phyloP scores from a whole-genome alignment of 2,329 filamentous ascomycete genomes.

The Aspergillus ustus region DNA sequence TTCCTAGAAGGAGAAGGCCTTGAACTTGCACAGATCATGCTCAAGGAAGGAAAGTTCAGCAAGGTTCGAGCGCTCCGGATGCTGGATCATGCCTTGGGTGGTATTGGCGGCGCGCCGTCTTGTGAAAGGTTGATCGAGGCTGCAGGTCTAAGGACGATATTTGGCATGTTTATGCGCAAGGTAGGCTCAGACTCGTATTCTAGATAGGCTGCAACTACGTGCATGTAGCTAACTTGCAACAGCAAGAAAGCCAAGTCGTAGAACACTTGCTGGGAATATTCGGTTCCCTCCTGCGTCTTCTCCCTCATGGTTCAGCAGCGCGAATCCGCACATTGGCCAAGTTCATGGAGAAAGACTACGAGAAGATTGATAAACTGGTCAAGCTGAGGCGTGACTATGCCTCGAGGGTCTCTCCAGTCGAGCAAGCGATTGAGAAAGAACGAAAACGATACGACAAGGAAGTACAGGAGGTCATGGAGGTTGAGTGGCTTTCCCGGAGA shows the following conservation, averaged over 20 bases:
- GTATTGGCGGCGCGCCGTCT: conserved; percentile 61
- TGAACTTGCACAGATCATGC: conserved; percentile 88
- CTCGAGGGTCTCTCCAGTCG: conserved; percentile 64
- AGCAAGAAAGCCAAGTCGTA: conserved; percentile 66
- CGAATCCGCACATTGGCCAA: conserved; percentile 88
- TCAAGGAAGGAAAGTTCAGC: conserved; percentile 84
- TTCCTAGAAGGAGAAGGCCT: conserved; percentile 90
- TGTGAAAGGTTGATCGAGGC: conserved; percentile 80
- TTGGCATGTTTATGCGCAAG: conserved; percentile 86
- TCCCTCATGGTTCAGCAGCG: conserved; percentile 76
- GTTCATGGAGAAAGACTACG: conserved; percentile 93
- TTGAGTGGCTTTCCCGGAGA: conserved; percentile 74
- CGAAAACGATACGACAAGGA: conserved; percentile 59
- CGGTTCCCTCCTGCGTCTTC: conserved; percentile 74
- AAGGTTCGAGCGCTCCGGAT: conserved; percentile 78
- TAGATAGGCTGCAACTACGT: neutral
- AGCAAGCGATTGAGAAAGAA: conserved; percentile 65
- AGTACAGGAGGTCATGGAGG: conserved; percentile 64
- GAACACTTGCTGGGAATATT: conserved; percentile 89
- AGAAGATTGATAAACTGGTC: conserved; percentile 76
- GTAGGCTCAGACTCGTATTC: conserved; percentile 27
- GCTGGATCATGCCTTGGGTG: conserved; percentile 78
- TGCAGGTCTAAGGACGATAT: conserved; percentile 81
- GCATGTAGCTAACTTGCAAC: conserved; percentile 27
- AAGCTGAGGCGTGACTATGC: conserved; percentile 73